Conservation (phyloP, 1,284 basidiomycete species). For the Tetrapyrgos nigripes region DNA sequence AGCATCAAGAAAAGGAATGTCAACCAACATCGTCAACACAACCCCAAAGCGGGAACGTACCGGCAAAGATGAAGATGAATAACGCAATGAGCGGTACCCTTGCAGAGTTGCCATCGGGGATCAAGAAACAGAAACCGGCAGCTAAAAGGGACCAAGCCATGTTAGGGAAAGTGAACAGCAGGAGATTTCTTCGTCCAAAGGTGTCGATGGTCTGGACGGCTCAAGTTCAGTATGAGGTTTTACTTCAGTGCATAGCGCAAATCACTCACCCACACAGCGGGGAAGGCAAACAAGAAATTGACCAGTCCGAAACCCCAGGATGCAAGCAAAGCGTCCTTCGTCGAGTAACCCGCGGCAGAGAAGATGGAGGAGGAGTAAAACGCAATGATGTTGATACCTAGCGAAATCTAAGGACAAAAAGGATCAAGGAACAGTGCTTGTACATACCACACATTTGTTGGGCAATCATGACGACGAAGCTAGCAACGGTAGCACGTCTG, state of each 20-base stretch:
- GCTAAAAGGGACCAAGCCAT: constrained; percentile 66
- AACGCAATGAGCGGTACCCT: constrained; percentile 56
- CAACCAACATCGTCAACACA: too few relatives aligned
- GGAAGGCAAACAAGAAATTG: constrained; percentile 70
- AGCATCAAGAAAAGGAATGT: background rate
- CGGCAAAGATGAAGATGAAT: constrained; percentile 64
- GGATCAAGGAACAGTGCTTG: background rate
- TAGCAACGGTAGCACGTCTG: constrained; percentile 73
- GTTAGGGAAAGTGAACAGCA: constrained; percentile 64
- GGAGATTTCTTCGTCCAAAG: constrained; percentile 64
- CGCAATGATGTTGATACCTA: constrained; percentile 55
- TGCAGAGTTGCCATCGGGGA: constrained; percentile 43
- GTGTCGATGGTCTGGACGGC: constrained; percentile 51
- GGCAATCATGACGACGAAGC: constrained; percentile 71
- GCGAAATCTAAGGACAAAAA: background rate
- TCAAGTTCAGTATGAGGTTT: background rate
- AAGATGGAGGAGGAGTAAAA: constrained; percentile 80
- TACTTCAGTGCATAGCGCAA: background rate
- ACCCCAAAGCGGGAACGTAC: constrained; percentile 28
- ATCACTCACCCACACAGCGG: constrained; percentile 57
- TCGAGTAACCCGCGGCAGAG: constrained; percentile 55
- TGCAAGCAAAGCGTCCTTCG: constrained; percentile 59
- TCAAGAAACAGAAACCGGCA: constrained; percentile 64
- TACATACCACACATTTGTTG: constrained; percentile 58
- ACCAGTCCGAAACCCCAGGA: constrained; percentile 80